These are phyloP conservation scores for Pelargonium fulgidum DNA, from an alignment of 441 rosid species.

Conservation along the genomic window DNA sequence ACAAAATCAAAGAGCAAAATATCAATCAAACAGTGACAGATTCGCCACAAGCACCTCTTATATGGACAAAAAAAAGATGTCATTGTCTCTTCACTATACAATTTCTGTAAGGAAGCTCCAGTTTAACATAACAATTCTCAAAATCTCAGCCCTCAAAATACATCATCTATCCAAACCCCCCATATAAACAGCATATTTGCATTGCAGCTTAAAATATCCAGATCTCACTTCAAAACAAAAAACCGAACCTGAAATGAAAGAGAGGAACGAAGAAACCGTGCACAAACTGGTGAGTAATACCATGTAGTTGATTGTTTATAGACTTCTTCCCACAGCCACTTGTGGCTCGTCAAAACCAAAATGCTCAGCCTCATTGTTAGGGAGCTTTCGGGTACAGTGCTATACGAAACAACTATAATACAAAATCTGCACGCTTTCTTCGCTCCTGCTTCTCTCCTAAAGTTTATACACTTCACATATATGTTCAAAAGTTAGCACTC, in stretches of 20 bases:
- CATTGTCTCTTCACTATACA: conserved; percentile 28
- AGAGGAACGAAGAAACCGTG: conserved; percentile 20
- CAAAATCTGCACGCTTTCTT: conserved; percentile 32
- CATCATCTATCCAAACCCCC: conserved; percentile 5
- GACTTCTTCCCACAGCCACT: too few species aligned
- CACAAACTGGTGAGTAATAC: conserved; percentile 14
- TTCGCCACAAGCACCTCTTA: not conserved
- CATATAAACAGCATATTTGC: conserved; percentile 24
- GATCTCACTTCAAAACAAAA: conserved; percentile 16
- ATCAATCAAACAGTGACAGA: not conserved
- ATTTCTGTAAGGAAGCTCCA: conserved; percentile 17
- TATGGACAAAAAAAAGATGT: conserved; percentile 11
- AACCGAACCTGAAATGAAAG: conserved; percentile 12
- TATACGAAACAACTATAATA: conserved; percentile 23
- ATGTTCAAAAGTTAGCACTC: conserved; percentile 31
- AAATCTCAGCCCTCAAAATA: conserved; percentile 20
- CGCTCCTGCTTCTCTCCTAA: conserved; percentile 32
- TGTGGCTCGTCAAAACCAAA: conserved; percentile 13
- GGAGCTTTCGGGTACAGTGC: not conserved
- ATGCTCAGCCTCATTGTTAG: conserved; percentile 22
- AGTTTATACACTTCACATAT: conserved; percentile 35
- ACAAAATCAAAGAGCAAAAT: not conserved
- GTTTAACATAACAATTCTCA: conserved; percentile 28
- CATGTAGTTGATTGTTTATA: too few species aligned
- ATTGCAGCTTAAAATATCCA: conserved; percentile 4